Base-by-base conservation (phyloP, 352 stramenopile genomes). In the Phytopythium chamaehyphon region DNA sequence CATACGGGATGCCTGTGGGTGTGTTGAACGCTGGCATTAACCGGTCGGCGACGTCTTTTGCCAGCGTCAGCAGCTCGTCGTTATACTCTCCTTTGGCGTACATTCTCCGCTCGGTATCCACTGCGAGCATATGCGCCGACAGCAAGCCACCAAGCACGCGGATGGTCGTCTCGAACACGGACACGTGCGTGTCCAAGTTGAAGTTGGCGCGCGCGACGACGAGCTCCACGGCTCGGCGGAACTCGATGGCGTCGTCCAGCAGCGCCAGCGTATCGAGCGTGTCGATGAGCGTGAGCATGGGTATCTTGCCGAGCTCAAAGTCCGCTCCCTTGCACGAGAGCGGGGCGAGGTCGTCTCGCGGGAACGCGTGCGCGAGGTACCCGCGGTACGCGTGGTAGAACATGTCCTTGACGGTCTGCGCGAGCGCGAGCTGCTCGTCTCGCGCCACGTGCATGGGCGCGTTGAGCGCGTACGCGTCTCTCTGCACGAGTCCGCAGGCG, bases 1-100 rank as follows among this genome's bases (percentile, higher is more conserved):
- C 96, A 62, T 95, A 99, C 16, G 97, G 96, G 64, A 99, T 98
- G 7, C 82, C 86, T 23, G 96, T 99, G 22, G 73, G 59, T 1
- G 96, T 99, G 37, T 97, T 65, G 72, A 99, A 99, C 36, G 97
- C 97, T 18, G 89, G 86, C 54, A 99, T 66, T 6, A 99, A 68
- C 3, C 98, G 86, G 26, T 98, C 78, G 2, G 82, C 97, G 43
- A 99, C 74, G 66, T 99, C 97, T 16, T 93, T 57, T 1, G 97
- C 96, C 26, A 99, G 75, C 15, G 61, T 39, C 31, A 99, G 69
- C 10, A 99, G 76, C 54, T 91, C 84, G 14, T 79, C 88, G 46
- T 98, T 70, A 69, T 99, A 99, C 28, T 60, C 62, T 50, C 74
- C 92, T 15, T 60, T 36, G 10, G 73, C 59, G 35, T 74, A 91